Evolutionary conservation across 371 early-diverging fungal species (phyloP).

Genomic region (Apophysomyces variabilis): DNA sequence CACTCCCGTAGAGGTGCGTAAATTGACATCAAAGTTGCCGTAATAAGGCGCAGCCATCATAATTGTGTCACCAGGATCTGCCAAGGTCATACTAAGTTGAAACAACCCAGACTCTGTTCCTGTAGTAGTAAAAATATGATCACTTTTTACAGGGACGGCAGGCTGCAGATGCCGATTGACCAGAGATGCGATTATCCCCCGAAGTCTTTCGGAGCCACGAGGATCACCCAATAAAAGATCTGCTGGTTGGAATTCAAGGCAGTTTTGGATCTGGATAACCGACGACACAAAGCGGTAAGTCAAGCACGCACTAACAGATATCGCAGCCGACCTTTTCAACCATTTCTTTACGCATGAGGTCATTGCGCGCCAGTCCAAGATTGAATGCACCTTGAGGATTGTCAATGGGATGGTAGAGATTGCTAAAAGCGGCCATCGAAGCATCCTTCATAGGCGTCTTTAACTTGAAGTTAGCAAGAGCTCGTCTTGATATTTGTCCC

Average conservation of each 20-base stretch:
- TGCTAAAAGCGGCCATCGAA: background rate
- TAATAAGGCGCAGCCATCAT: constrained; percentile 78
- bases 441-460: constrained; percentile 15
- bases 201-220: constrained; percentile 58
- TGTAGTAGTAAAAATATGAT: constrained; percentile 63
- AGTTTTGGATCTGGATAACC: background rate
- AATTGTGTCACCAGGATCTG: constrained; percentile 76
- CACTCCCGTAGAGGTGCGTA: constrained; percentile 55
- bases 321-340: constrained; percentile 46
- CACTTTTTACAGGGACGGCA: constrained; percentile 35
- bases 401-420: constrained; percentile 41
- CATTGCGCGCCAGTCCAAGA: constrained; percentile 76
- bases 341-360: constrained; percentile 54
- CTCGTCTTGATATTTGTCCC: constrained; percentile 1
- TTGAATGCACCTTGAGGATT: constrained; percentile 72
- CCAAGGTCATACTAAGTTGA: constrained; percentile 60
- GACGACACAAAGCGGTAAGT: background rate
- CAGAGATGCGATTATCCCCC: constrained; percentile 55
- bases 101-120: constrained; percentile 75
- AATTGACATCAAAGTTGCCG: constrained; percentile 73
- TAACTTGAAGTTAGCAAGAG: constrained; percentile 11
- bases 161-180: constrained; percentile 67
- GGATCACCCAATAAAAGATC: constrained; percentile 54
- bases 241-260: constrained; percentile 24
- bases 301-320: background rate